Conservation (phyloP, 2,329 filamentous ascomycete genomes). For the Pseudogymnoascus pannorum region DNA sequence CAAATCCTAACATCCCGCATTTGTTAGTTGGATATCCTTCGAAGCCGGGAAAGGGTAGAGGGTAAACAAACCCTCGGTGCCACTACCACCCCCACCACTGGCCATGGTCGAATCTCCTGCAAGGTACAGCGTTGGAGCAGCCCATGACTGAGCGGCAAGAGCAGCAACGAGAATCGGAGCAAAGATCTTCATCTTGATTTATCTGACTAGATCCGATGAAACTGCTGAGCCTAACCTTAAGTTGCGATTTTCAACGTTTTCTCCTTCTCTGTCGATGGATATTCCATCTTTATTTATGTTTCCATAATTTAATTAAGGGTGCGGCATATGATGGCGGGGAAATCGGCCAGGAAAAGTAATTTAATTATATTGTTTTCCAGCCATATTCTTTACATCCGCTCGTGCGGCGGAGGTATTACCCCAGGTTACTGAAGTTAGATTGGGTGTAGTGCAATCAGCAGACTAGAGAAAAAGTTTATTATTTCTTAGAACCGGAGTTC, state of each 20-base stretch:
- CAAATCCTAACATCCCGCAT: slow-evolving; percentile 46
- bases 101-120: slow-evolving; percentile 59
- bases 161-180: slow-evolving; percentile 15
- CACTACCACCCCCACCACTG: slow-evolving; percentile 35
- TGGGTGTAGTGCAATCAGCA: not conserved
- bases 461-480: not conserved
- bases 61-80: slow-evolving; percentile 32
- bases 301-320: not conserved
- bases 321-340: not conserved
- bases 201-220: not conserved
- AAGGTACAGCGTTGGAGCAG: slow-evolving; percentile 41
- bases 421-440: not conserved
- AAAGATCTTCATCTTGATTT: slow-evolving; percentile 17
- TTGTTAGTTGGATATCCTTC: slow-evolving; percentile 13
- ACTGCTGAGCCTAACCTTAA: not conserved
- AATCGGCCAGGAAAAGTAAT: not conserved
- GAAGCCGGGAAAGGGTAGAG: not conserved
- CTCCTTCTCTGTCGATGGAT: not conserved
- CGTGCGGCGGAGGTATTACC: slow-evolving; percentile 1
- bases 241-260: not conserved
- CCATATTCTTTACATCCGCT: not conserved
- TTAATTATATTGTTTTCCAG: not conserved
- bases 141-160: slow-evolving; percentile 18
- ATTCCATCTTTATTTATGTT: not conserved
- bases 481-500: not conserved